These are phyloP conservation scores for Amaranthus cruentus DNA, from an alignment of 148 eudicot genomes.

Conservation along the genomic window DNA sequence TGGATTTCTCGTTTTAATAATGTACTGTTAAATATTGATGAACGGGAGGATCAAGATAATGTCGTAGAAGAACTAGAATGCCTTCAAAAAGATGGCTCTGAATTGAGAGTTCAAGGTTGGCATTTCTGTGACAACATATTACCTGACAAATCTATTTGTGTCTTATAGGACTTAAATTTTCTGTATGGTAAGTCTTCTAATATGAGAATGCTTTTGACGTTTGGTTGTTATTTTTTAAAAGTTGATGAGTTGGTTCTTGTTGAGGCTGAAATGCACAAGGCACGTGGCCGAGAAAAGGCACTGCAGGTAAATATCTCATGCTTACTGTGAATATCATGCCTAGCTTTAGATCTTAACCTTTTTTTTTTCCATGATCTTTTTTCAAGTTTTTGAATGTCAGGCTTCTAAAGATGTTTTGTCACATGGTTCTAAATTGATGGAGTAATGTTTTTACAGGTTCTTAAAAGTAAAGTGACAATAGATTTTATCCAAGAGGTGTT, in stretches of 20 bases:
- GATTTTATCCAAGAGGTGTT: slow-evolving; percentile 56
- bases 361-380: background rate
- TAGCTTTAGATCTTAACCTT: background rate
- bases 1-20: slow-evolving; percentile 69
- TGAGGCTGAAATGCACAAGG: slow-evolving; percentile 70
- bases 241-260: slow-evolving; percentile 63
- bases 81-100: slow-evolving; percentile 58
- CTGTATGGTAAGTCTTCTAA: background rate
- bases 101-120: slow-evolving; percentile 69
- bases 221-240: slow-evolving; percentile 23
- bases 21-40: slow-evolving; percentile 37
- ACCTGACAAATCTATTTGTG: background rate
- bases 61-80: slow-evolving; percentile 59
- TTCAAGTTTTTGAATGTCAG: background rate
- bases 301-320: slow-evolving; percentile 44
- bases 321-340: background rate
- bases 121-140: slow-evolving; percentile 9
- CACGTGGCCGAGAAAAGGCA: slow-evolving; percentile 83
- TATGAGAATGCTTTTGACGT: background rate
- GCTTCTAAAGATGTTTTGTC: background rate
- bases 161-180: background rate
- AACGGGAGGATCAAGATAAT: slow-evolving; percentile 67
- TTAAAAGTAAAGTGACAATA: slow-evolving; percentile 36
- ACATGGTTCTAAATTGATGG: slow-evolving; percentile 12
- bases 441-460: slow-evolving; percentile 45